Conservation (phyloP, 805 yeast species). For the Metschnikowia dekortorum region DNA sequence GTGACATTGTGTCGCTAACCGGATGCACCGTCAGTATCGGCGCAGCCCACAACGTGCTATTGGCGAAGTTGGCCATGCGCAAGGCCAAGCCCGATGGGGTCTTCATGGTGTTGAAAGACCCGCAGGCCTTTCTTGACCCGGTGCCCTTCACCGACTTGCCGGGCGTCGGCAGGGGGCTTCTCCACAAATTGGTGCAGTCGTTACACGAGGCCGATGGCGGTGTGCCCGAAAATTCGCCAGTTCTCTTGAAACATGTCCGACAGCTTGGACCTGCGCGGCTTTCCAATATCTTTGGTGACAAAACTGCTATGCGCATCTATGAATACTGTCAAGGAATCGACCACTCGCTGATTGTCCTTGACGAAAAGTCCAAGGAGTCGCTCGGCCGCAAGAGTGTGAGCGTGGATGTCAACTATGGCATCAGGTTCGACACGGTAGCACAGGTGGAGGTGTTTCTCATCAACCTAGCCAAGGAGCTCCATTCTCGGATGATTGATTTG, state of each 20-base stretch:
- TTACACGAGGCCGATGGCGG: conserved; percentile 15
- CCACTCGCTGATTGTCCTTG: conserved; percentile 51
- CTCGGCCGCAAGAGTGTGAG: conserved; percentile 72
- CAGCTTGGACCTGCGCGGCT: conserved; percentile 21
- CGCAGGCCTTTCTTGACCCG: conserved; percentile 31
- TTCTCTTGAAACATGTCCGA: not conserved
- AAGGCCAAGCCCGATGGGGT: conserved; percentile 80
- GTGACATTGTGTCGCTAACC: conserved; percentile 40
- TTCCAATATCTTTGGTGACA: conserved; percentile 55
- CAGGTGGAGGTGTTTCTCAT: conserved; percentile 66
- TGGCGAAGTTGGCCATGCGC: conserved; percentile 71
- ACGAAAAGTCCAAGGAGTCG: conserved; percentile 39
- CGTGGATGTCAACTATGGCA: conserved; percentile 89
- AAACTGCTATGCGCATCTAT: conserved; percentile 62
- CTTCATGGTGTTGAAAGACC: conserved; percentile 30
- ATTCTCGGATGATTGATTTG: conserved; percentile 45
- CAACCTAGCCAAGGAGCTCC: conserved; percentile 56
- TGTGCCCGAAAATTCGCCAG: conserved; percentile 6
- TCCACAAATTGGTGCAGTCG: conserved; percentile 40
- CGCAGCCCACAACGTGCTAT: conserved; percentile 62
- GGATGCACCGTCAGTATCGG: conserved; percentile 78
- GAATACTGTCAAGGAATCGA: conserved; percentile 68
- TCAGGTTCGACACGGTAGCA: conserved; percentile 56
- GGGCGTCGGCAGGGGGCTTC: conserved; percentile 56
- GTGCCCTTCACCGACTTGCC: conserved; percentile 46